Base-by-base conservation (phyloP, 345 rosid genomes). In the Raphanus raphanistrum region DNA sequence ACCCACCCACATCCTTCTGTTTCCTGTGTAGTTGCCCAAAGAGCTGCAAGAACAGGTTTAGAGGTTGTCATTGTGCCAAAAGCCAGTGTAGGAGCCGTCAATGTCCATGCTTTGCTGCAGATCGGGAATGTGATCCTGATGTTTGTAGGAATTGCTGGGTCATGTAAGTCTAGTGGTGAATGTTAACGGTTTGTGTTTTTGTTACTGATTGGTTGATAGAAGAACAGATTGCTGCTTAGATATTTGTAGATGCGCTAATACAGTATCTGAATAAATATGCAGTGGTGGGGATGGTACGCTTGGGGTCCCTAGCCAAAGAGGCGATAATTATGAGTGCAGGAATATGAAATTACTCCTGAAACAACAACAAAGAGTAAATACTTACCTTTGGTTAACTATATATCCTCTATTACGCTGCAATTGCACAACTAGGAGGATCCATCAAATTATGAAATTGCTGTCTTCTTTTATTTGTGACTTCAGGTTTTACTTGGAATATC, bases 101-200 rank as follows among this genome's bases (percentile, higher is more conserved):
- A 74, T 96, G 99, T 83, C 99, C 99, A 54, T 96, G 99, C 83
- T 96, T 93, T 86, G 99, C 99, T 70, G 99, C 99, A 54, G 99
- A 91, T 82, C 85, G 99, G 71, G 99, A 96, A 90, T 96, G 99
- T 52, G 99, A 96, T 76, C 99, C 99, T 21, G 99, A 96, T 86
- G 96, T 96, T 82, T 96, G 99, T 83, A 85, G 99, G 83, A 96
- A 93, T 78, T 96, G 99, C 86, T 96, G 99, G 99, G 94, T 96
- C 88, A 87, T 97, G 99, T 96, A 79, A 83, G 86, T 75, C 48
- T 21, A 61, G 63, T 55, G 43, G 60, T 41, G 31, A 52, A 28
- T 79, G 72, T 73, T 72, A 21, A 10, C 12, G 12, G 63, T 35
- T 75, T 63, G 59, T 50, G 33, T 26, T 13, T 67, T 50, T 1